phyloP scores from a whole-genome alignment of 1,284 basidiomycete genomes.

The Cutaneotrichosporon cavernicola region DNA sequence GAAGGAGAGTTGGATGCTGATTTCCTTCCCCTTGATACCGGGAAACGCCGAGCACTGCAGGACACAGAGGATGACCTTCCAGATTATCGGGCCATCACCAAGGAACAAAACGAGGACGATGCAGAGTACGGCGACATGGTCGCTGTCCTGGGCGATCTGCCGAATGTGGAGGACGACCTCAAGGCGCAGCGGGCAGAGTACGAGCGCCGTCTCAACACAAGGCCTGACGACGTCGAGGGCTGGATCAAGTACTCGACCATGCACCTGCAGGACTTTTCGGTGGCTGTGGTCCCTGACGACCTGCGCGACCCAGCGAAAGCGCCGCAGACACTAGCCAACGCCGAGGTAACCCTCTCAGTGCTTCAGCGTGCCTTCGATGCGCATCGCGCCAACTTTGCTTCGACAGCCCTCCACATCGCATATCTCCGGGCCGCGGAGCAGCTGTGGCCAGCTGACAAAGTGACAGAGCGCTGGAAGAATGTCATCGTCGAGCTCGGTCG shows the following conservation, averaged over 20 bases:
- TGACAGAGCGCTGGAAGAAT: slow-evolving; percentile 47
- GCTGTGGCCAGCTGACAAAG: slow-evolving; percentile 39
- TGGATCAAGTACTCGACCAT: slow-evolving; percentile 48
- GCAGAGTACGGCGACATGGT: slow-evolving; percentile 17
- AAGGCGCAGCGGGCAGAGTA: slow-evolving; percentile 33
- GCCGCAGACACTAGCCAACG: slow-evolving; percentile 30
- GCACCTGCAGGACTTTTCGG: slow-evolving; percentile 31
- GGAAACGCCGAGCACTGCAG: background rate
- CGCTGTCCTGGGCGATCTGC: slow-evolving; percentile 28
- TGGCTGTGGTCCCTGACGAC: background rate
- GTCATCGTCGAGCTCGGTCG: slow-evolving; percentile 37
- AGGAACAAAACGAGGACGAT: slow-evolving; percentile 24
- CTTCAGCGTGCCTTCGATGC: slow-evolving; percentile 44
- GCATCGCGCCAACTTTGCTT: slow-evolving; percentile 30
- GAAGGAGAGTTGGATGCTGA: slow-evolving; percentile 10
- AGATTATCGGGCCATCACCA: slow-evolving; percentile 19
- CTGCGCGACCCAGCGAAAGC: slow-evolving; percentile 14
- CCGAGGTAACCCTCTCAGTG: slow-evolving; percentile 48
- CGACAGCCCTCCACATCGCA: slow-evolving; percentile 40
- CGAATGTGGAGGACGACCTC: slow-evolving; percentile 38
- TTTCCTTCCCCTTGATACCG: slow-evolving; percentile 16
- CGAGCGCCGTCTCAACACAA: slow-evolving; percentile 33
- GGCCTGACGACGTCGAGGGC: slow-evolving; percentile 35
- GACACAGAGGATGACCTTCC: slow-evolving; percentile 13
- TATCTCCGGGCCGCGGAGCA: slow-evolving; percentile 42